phyloP scores from a whole-genome alignment of 305 asterid species.

The Withania somnifera region DNA sequence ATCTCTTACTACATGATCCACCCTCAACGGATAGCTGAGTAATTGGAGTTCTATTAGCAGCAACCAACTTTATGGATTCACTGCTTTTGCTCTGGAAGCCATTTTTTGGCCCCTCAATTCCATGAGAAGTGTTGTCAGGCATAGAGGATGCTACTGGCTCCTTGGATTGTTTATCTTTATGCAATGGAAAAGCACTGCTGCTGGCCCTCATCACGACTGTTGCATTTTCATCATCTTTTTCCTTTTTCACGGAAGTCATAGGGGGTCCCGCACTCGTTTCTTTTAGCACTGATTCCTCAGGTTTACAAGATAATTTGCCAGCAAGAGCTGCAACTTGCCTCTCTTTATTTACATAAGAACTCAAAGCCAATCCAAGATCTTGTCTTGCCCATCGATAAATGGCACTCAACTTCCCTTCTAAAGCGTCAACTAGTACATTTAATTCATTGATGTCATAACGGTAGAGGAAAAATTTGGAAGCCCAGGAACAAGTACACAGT shows the following conservation, averaged over 20 bases:
- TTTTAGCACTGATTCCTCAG: constrained; percentile 26
- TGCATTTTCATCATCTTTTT: constrained; percentile 17
- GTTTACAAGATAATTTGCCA: constrained; percentile 22
- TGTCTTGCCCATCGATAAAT: constrained; percentile 84
- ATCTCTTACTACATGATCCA: constrained; percentile 8
- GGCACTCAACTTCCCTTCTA: constrained; percentile 84
- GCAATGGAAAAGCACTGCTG: not conserved
- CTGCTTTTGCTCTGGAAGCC: constrained; percentile 17
- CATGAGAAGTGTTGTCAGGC: constrained; percentile 13
- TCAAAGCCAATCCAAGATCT: constrained; percentile 70
- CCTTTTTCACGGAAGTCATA: constrained; percentile 13
- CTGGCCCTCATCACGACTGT: not conserved
- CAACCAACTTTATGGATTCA: constrained; percentile 15
- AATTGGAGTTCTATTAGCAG: constrained; percentile 12
- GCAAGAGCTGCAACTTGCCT: constrained; percentile 26
- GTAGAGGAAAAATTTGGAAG: constrained; percentile 68
- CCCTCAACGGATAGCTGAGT: constrained; percentile 19
- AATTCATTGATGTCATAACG: constrained; percentile 60
- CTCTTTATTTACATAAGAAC: constrained; percentile 60
- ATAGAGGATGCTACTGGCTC: constrained; percentile 18
- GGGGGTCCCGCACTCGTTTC: constrained; percentile 18
- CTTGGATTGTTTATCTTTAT: not conserved
- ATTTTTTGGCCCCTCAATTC: constrained; percentile 20
- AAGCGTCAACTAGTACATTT: constrained; percentile 65
- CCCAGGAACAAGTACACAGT: constrained; percentile 72